Evolutionary conservation across 306 rosid species (phyloP).

Genomic region (Medicago arabica): DNA sequence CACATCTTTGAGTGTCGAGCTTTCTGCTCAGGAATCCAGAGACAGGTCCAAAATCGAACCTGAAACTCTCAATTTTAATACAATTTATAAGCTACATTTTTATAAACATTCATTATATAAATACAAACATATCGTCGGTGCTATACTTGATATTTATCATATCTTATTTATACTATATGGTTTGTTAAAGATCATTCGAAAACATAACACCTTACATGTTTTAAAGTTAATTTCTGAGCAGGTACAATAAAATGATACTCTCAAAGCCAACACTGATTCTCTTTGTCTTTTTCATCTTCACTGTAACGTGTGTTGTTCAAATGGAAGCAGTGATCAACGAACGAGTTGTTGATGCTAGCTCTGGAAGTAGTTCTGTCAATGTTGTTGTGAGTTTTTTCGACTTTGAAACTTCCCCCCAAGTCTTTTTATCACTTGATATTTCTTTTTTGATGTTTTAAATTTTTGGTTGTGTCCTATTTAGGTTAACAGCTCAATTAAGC

Average conservation of each 20-base stretch:
- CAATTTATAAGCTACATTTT: background rate
- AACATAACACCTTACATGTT: constrained; percentile 4
- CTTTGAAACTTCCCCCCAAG: background rate
- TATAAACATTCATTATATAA: background rate
- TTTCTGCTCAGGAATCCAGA: constrained; percentile 62
- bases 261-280: constrained; percentile 46
- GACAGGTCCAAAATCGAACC: constrained; percentile 60
- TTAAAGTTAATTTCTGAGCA: constrained; percentile 18
- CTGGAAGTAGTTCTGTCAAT: constrained; percentile 38
- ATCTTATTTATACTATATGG: constrained; percentile 6
- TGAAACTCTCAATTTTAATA: constrained; percentile 34
- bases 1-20: constrained; percentile 62
- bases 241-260: constrained; percentile 52
- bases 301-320: constrained; percentile 42
- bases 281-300: constrained; percentile 49
- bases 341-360: constrained; percentile 16
- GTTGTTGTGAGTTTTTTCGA: constrained; percentile 47
- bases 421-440: background rate
- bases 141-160: background rate
- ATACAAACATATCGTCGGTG: constrained; percentile 31
- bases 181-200: constrained; percentile 30
- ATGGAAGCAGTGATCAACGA: constrained; percentile 41
- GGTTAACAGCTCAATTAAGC: background rate
- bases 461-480: too few species aligned
- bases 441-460: background rate